Conservation (phyloP, 139 green algal species). For the Raphidocelis subcapitata region DNA sequence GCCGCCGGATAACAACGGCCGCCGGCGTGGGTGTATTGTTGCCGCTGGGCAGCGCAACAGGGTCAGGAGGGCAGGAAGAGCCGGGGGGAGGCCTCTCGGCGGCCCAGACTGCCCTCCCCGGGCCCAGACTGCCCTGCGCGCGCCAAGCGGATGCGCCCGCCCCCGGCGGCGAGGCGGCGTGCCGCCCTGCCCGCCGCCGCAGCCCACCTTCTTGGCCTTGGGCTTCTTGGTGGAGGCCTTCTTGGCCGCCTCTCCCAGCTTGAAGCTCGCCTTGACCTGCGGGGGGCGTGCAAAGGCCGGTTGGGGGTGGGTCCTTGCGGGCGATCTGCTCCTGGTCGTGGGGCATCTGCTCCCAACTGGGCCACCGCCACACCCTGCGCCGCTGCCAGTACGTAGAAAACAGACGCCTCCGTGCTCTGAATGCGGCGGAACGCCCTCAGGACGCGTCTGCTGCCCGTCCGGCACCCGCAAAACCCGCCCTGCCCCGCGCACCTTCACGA, state of each 20-base stretch:
- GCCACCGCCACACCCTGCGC: too few species aligned
- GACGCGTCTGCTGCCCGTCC: too few species aligned
- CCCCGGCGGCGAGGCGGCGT: not conserved
- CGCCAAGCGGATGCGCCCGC: not conserved
- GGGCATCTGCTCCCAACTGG: not conserved
- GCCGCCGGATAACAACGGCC: not conserved
- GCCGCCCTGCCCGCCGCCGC: not conserved
- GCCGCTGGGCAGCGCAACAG: not conserved
- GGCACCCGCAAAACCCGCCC: not conserved
- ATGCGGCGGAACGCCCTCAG: too few species aligned
- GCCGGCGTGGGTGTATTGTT: slow-evolving; percentile 10
- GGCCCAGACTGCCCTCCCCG: too few species aligned
- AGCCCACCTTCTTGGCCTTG: slow-evolving; percentile 15
- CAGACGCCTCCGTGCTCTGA: too few species aligned
- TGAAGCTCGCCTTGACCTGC: slow-evolving; percentile 20
- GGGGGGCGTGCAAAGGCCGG: not conserved
- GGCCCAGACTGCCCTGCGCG: too few species aligned
- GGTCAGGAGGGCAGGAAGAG: too few species aligned
- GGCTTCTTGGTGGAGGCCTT: slow-evolving; percentile 22
- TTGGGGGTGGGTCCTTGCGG: not conserved
- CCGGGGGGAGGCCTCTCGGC: too few species aligned
- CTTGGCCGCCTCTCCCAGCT: slow-evolving; percentile 26
- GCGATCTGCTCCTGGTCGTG: not conserved
- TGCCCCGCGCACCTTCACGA: not conserved
- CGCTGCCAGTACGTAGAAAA: too few species aligned